Percentiles rank a stretch among this genome's conserved stretches.
These are phyloP conservation scores for Umbellularia californica DNA, from an alignment of 164 flowering plant genomes.

Conservation along the genomic window DNA sequence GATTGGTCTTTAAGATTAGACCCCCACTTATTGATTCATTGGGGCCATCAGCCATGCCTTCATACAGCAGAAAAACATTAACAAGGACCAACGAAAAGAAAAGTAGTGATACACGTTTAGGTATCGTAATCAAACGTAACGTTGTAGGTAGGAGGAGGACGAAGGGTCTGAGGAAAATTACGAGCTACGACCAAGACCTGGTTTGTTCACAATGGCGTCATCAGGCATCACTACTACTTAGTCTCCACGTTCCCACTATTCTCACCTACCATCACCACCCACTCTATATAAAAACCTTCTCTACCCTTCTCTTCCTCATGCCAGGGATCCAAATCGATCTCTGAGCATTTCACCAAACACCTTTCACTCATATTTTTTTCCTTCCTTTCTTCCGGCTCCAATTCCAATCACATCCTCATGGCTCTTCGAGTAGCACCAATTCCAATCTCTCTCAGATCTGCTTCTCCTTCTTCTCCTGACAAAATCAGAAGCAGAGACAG, in stretches of 20 bases:
- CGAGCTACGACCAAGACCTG: too few species aligned
- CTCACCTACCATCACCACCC: neutral
- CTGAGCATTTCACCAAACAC: neutral
- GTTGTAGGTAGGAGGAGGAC: too few species aligned
- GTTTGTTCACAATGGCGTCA: too few species aligned
- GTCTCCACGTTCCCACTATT: neutral
- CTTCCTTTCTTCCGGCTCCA: neutral
- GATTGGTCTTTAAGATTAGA: too few species aligned
- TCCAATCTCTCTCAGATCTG: neutral
- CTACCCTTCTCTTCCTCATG: neutral
- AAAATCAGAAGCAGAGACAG: neutral
- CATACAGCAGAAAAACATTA: too few species aligned
- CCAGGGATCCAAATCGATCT: slow-evolving; percentile 12
- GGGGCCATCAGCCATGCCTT: too few species aligned
- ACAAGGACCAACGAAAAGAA: too few species aligned
- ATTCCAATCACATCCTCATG: neutral
- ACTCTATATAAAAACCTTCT: neutral
- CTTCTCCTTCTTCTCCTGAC: neutral
- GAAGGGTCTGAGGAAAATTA: too few species aligned
- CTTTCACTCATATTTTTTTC: neutral
- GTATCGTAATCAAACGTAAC: too few species aligned
- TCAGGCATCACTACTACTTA: neutral
- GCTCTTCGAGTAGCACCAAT: slow-evolving; percentile 1
- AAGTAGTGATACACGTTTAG: too few species aligned
- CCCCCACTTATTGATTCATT: too few species aligned